Evolutionary conservation across 2,329 filamentous ascomycete species (phyloP), one percentile per base, ranked within the genome.

Genomic region (Phyllosticta paracitricarpa): DNA sequence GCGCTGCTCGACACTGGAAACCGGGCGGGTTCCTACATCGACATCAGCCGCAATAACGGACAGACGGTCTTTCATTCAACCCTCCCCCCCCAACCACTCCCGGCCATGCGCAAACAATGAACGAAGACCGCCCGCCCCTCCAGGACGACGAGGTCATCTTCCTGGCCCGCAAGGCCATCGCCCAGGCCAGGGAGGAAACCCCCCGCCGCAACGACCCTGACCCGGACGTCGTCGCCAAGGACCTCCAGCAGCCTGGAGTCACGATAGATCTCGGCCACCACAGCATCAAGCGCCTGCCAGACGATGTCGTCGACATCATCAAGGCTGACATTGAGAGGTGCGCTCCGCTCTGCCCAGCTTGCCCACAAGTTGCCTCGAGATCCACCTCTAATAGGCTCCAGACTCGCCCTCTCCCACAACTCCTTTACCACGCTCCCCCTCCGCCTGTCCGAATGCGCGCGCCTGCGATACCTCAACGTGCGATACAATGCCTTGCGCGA

Each of bases 331-430:
- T 90, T 64, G 87, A 89, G 76, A 81, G 88, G 86, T 89, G 71
- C 61, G 60, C 52, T 10, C 30, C 9, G 19, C 19, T 26, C 53
- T 54, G 30, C 14, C n/a, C n/a, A 24, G 28, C 54, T 8, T 40
- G 3, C 7, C 25, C 17, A 5, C 57, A 28, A 26, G 57, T 30
- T 6, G 3, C 40, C 2, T n/a, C 40, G 14, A 48, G 40, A 6
- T n/a, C 40, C 40, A n/a, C 40, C 17, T 17, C 40, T 48, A 48
- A 48, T 17, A 48, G 64, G 61, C 71, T 71, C 66, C 69, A 91
- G 89, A 67, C 82, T 93, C 59, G 89, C 89, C 57, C 78, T 93
- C 65, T 91, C 89, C n/a, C 89, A 92, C 75, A 92, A 92, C 72
- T 85, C 84, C 66, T 79, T 91, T 62, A 80, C 84, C 33, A 80